Base-by-base conservation (phyloP, 352 stramenopile species). In the Pythium coloratum region DNA sequence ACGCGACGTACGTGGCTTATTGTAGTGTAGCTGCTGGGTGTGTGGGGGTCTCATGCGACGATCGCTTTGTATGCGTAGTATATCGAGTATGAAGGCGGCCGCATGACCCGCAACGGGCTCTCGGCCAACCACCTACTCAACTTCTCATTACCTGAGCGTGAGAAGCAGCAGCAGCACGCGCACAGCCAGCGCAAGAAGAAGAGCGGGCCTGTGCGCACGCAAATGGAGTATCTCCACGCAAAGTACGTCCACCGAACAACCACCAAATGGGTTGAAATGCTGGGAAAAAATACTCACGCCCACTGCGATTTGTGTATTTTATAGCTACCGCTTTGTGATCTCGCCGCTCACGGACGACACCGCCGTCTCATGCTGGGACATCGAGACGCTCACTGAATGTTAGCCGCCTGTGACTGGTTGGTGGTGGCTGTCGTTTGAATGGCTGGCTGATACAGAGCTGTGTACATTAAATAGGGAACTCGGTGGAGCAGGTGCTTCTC, bases 51-150 rank as follows among this genome's bases (percentile, higher is more conserved):
- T 13, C 2, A 7, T 7, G 14, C 4, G 24, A 24, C 12, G 20
- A 20, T 36, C 34, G 32, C 12, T 54, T 26, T 40, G n/a, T 14
- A 30, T 54, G 5, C 10, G 49, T 40, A 72, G 66, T 59, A 62
- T 72, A 66, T 72, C 60, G 66, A 68, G 40, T 69, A 66, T 61
- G 67, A 73, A 44, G 76, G 67, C 67, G 76, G 78, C 20, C 79
- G 82, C 38, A 68, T 82, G 61, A 87, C 78, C 14, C 83, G 85
- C 47, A 81, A 90, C 32, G 84, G 84, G 36, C 75, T 93, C 38
- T 88, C 81, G 24, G 87, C 85, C 57, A 95, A 95, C 59, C 84
- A 95, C 62, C 69, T 95, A 71, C 79, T 95, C 55, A 95, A 95
- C 59, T 95, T 95, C 46, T 79, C 78, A 38, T 77, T 93, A 32